Conservation (phyloP, 495 filamentous ascomycete genomes). For the Penicillium cataractarum region DNA sequence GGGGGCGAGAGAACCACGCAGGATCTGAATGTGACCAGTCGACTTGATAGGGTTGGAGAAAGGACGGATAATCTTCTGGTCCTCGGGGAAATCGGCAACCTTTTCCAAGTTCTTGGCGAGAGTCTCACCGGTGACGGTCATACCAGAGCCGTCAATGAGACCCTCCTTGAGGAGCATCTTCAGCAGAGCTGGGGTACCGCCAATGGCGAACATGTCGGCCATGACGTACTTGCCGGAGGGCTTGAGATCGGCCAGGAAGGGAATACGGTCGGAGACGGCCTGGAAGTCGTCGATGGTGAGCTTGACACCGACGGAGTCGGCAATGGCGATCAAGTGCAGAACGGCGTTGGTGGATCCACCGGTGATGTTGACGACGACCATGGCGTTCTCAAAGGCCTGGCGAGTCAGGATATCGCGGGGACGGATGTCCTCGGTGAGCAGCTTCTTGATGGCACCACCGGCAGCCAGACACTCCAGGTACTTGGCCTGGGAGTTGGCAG, state of each 20-base stretch:
- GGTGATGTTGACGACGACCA: conserved; percentile 92
- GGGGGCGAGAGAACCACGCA: conserved; percentile 87
- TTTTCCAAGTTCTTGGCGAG: conserved; percentile 86
- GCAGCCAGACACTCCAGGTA: conserved; percentile 81
- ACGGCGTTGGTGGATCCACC: conserved; percentile 98
- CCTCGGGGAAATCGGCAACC: conserved; percentile 73
- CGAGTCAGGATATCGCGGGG: conserved; percentile 90
- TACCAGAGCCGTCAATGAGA: conserved; percentile 80
- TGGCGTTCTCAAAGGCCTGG: conserved; percentile 93
- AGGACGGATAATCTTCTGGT: conserved; percentile 91
- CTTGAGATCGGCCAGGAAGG: conserved; percentile 95
- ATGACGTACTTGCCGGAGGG: conserved; percentile 97
- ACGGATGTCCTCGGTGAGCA: conserved; percentile 85
- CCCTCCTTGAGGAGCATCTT: conserved; percentile 92
- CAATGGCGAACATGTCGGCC: conserved; percentile 86
- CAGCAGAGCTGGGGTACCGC: conserved; percentile 86
- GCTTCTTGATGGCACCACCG: conserved; percentile 82
- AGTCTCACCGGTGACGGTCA: conserved; percentile 95
- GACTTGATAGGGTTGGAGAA: conserved; percentile 89
- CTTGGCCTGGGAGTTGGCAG: conserved; percentile 86
- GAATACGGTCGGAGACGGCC: conserved; percentile 83
- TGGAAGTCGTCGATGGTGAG: conserved; percentile 99
- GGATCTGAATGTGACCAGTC: conserved; percentile 96
- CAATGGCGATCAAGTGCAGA: conserved; percentile 94
- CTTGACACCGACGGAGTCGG: conserved; percentile 89